Evolutionary conservation across 441 rosid genomes (phyloP).

Genomic region (Raphanus hybrid): DNA sequence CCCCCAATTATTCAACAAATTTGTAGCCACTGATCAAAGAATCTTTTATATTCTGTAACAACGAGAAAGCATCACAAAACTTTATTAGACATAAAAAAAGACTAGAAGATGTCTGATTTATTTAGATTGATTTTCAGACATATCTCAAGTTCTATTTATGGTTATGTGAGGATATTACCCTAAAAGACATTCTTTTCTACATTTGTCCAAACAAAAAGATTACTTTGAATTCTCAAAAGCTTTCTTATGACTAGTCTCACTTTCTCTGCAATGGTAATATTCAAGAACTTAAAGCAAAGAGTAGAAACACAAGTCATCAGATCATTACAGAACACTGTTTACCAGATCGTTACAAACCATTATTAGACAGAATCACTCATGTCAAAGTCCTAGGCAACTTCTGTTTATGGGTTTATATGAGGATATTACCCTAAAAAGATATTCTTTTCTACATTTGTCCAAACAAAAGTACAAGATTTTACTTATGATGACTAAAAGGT

Average conservation of each 20-base stretch:
- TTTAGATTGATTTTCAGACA: neutral
- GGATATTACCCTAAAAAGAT: too few species aligned
- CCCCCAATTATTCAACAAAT: constrained; percentile 45
- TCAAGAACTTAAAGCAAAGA: neutral
- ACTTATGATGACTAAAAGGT: too few species aligned
- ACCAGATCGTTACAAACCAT: too few species aligned
- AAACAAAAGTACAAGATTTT: too few species aligned
- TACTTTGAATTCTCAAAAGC: neutral
- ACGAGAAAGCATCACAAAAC: neutral
- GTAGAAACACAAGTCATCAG: neutral
- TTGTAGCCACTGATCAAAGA: constrained; percentile 16
- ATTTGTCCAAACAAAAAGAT: neutral
- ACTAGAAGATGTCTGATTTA: neutral
- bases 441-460: too few species aligned
- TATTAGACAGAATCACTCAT: too few species aligned
- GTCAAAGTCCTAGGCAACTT: too few species aligned
- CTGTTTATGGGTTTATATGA: too few species aligned
- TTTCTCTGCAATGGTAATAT: too few species aligned
- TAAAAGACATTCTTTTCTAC: constrained; percentile 12
- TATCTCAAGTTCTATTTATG: constrained; percentile 17
- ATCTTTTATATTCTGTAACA: constrained; percentile 5
- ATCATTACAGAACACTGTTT: neutral
- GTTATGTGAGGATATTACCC: neutral
- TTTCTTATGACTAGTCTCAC: neutral
- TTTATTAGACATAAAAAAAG: constrained; percentile 2